A percentile compares a stretch with the other conserved stretches of the same genome.
These are phyloP conservation scores for Saturnispora mendoncae DNA, from an alignment of 805 yeast genomes.

Conservation along the genomic window DNA sequence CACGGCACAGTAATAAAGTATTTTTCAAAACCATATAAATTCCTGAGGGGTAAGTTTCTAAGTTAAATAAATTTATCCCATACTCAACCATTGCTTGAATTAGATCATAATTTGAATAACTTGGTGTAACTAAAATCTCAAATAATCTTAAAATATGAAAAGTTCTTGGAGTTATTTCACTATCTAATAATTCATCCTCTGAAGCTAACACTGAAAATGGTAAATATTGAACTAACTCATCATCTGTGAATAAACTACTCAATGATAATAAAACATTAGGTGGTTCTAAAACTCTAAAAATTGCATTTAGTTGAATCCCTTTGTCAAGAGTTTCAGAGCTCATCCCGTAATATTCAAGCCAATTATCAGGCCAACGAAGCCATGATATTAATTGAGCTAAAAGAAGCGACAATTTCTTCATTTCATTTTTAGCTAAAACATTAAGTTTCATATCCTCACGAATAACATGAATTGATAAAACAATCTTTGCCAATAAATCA, in stretches of 20 bases:
- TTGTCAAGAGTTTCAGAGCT: constrained; percentile 30
- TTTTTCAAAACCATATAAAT: constrained; percentile 59
- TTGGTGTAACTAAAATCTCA: constrained; percentile 50
- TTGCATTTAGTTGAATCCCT: constrained; percentile 31
- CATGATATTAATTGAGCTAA: constrained; percentile 54
- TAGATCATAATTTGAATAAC: constrained; percentile 43
- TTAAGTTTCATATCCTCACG: constrained; percentile 68
- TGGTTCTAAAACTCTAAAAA: constrained; percentile 44
- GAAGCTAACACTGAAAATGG: constrained; percentile 62
- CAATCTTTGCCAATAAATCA: constrained; percentile 47
- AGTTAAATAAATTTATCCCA: constrained; percentile 39
- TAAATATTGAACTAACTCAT: constrained; percentile 43
- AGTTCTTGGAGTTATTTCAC: constrained; percentile 57
- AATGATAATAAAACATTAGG: constrained; percentile 53
- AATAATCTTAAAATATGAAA: constrained; percentile 49
- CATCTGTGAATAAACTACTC: constrained; percentile 35
- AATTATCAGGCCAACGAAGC: constrained; percentile 66
- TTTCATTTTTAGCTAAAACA: constrained; percentile 31
- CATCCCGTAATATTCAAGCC: constrained; percentile 51
- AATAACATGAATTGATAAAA: constrained; percentile 62
- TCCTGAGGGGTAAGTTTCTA: constrained; percentile 71
- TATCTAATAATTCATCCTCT: constrained; percentile 51
- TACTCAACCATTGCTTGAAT: constrained; percentile 54
- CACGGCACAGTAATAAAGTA: constrained; percentile 46
- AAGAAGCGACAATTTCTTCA: constrained; percentile 40